phyloP scores from a whole-genome alignment of 306 rosid species.

The Hylodesmum podocarpum region DNA sequence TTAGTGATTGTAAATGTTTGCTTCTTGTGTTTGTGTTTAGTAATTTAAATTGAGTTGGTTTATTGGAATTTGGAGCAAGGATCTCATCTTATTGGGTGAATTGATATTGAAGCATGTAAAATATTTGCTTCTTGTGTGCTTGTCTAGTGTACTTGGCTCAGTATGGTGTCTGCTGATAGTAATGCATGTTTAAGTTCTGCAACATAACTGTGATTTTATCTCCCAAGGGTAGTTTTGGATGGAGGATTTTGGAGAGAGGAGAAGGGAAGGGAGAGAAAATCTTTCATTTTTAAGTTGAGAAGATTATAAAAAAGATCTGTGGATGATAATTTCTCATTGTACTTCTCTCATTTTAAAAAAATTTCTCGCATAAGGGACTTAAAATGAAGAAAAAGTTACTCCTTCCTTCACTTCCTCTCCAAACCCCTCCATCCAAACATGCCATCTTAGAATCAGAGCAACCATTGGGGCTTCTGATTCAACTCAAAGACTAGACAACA shows the following conservation, averaged over 20 bases:
- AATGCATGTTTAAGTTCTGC: neutral
- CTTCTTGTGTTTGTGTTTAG: neutral
- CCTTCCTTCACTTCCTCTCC: neutral
- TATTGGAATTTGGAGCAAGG: slow-evolving; percentile 14
- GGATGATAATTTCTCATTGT: neutral
- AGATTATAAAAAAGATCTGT: neutral
- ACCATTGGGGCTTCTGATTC: too few relatives aligned
- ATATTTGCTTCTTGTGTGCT: neutral
- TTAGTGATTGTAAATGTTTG: neutral
- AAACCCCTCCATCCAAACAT: neutral
- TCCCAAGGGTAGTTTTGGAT: neutral
- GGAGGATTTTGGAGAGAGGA: neutral
- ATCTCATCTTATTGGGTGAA: neutral
- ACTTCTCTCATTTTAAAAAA: neutral
- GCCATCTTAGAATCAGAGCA: too few relatives aligned
- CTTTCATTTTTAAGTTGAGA: neutral
- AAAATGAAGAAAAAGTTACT: neutral
- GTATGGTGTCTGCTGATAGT: neutral
- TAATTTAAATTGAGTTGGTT: neutral
- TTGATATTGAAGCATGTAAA: neutral
- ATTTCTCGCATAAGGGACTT: neutral
- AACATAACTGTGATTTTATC: neutral
- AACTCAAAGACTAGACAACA: too few relatives aligned
- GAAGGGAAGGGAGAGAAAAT: neutral
- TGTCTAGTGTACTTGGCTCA: neutral